Conservation (phyloP, 768 basidiomycete species). For the Lactarius sanguifluus region DNA sequence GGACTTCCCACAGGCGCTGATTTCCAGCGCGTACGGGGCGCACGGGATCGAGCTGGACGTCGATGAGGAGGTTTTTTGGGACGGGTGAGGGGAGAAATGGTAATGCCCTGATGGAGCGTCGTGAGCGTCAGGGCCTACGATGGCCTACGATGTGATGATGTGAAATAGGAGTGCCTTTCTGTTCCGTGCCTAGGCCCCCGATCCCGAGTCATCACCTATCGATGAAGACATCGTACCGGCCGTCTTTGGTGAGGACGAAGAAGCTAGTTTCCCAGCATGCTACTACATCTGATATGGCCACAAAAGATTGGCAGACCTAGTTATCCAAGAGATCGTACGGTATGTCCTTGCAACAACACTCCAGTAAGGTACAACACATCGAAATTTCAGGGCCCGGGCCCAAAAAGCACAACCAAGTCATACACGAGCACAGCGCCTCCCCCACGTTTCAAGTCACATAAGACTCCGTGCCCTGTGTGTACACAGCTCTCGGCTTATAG, state of each 20-base stretch:
- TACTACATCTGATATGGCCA: constrained; percentile 46
- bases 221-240: constrained; percentile 55
- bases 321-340: too few relatives aligned
- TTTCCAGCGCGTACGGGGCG: constrained; percentile 47
- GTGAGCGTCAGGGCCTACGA: constrained; percentile 20
- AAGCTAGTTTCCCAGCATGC: constrained; percentile 87
- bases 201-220: constrained; percentile 67
- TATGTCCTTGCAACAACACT: too few relatives aligned
- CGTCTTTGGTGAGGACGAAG: constrained; percentile 52
- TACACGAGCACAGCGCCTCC: too few relatives aligned
- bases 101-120: constrained; percentile 28
- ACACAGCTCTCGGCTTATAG: constrained; percentile 62
- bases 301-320: too few relatives aligned
- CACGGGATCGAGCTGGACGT: constrained; percentile 29
- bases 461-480: constrained; percentile 45
- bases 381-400: neutral
- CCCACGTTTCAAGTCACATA: constrained; percentile 42
- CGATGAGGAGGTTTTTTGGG: constrained; percentile 37
- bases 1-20: constrained; percentile 44
- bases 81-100: constrained; percentile 37
- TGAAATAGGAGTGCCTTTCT: constrained; percentile 36
- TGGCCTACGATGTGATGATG: constrained; percentile 38
- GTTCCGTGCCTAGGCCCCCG: too few relatives aligned
- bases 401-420: neutral
- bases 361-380: neutral